Percentiles rank a stretch among this genome's conserved stretches.
These are phyloP conservation scores for Yamadazyma conglobata DNA, from an alignment of 1,139 yeast species.

Conservation along the genomic window DNA sequence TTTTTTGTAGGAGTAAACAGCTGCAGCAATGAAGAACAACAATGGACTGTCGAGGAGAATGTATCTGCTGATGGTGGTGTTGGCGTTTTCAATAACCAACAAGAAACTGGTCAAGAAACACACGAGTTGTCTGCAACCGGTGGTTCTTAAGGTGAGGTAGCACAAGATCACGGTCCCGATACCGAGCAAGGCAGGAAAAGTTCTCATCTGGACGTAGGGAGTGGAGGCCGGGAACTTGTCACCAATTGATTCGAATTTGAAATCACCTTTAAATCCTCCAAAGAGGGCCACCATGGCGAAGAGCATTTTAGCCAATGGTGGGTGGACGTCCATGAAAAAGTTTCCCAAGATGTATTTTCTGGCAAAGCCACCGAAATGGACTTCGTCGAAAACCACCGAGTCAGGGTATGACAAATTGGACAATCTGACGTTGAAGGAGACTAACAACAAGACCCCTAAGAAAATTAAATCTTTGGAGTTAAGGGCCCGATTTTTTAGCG, in stretches of 20 bases:
- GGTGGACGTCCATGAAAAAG: constrained; percentile 91
- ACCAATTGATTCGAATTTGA: constrained; percentile 71
- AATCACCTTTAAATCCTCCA: constrained; percentile 77
- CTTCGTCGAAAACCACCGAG: constrained; percentile 38
- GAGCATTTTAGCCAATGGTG: constrained; percentile 87
- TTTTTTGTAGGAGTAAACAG: constrained; percentile 76
- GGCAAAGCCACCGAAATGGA: constrained; percentile 71
- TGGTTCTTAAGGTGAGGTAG: constrained; percentile 77
- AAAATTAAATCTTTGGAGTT: constrained; percentile 23
- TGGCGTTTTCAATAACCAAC: constrained; percentile 79
- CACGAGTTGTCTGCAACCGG: constrained; percentile 81
- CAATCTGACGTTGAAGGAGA: constrained; percentile 50
- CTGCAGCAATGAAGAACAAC: constrained; percentile 83
- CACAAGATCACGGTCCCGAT: constrained; percentile 71
- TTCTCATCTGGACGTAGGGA: constrained; percentile 83
- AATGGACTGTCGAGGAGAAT: constrained; percentile 90
- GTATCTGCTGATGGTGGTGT: constrained; percentile 84
- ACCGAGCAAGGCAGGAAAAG: constrained; percentile 81
- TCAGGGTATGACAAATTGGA: constrained; percentile 26
- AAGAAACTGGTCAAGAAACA: constrained; percentile 65
- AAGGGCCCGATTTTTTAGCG: constrained; percentile 8
- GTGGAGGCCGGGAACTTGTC: constrained; percentile 52
- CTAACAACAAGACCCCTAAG: constrained; percentile 47
- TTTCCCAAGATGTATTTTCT: constrained; percentile 66
- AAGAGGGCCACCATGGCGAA: constrained; percentile 72